These are phyloP conservation scores for Solanum sejunctum DNA, from an alignment of 257 asterid species.

Conservation along the genomic window DNA sequence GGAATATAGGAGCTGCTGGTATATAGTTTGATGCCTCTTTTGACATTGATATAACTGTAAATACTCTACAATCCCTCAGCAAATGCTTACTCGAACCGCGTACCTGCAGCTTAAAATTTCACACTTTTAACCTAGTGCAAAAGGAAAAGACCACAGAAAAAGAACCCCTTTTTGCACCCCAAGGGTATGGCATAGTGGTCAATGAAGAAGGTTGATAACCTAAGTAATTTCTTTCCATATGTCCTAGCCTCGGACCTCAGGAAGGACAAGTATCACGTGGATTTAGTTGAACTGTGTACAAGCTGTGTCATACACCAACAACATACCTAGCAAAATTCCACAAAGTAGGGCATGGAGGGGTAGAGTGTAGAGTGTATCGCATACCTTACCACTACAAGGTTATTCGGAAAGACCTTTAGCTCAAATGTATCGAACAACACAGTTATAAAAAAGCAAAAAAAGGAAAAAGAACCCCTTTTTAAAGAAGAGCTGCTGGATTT, in stretches of 20 bases:
- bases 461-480: not conserved
- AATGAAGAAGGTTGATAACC: not conserved
- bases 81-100: constrained; percentile 1
- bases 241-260: not conserved
- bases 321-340: too few species aligned
- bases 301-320: not conserved
- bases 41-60: constrained; percentile 29
- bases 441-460: too few species aligned
- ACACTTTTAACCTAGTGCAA: not conserved
- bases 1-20: constrained; percentile 80
- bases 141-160: not conserved
- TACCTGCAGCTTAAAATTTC: constrained; percentile 21
- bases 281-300: not conserved
- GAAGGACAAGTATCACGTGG: not conserved
- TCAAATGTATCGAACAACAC: not conserved
- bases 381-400: too few species aligned
- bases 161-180: not conserved
- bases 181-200: not conserved
- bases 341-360: too few species aligned
- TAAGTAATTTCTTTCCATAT: not conserved
- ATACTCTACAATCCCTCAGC: constrained; percentile 23
- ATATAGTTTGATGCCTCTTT: constrained; percentile 47
- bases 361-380: too few species aligned
- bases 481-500: not conserved
- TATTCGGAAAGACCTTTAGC: too few species aligned